phyloP scores from a whole-genome alignment of 108 stramenopile genomes.

The Chaetoceros tenuissimus region DNA sequence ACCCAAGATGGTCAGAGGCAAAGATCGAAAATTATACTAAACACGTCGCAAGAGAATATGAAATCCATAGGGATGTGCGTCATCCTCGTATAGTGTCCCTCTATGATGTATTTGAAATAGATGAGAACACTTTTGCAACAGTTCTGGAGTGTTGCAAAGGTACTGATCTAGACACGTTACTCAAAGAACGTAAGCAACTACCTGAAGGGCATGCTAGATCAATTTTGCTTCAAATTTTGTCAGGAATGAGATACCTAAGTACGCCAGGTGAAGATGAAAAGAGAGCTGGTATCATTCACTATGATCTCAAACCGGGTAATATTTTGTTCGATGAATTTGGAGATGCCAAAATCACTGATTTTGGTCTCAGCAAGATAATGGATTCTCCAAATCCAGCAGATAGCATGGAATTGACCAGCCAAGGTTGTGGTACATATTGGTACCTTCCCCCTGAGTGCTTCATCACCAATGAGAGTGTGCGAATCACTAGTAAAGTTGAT shows the following conservation, averaged over 20 bases:
- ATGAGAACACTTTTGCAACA: conserved; percentile 93
- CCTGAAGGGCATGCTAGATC: conserved; percentile 90
- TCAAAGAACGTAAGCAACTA: conserved; percentile 73
- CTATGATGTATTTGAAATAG: conserved; percentile 98
- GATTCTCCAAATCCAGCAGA: conserved; percentile 67
- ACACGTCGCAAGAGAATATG: conserved; percentile 96
- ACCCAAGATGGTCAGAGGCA: conserved; percentile 89
- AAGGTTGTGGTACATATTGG: conserved; percentile 99
- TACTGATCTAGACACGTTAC: conserved; percentile 83
- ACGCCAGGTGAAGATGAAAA: conserved; percentile 64
- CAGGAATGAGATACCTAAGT: conserved; percentile 93
- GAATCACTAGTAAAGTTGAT: conserved; percentile 96
- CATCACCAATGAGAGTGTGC: conserved; percentile 60
- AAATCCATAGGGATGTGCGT: conserved; percentile 91
- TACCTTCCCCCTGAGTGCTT: conserved; percentile 99
- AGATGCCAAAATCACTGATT: conserved; percentile 98
- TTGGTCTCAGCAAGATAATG: conserved; percentile 93
- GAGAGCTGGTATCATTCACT: conserved; percentile 96
- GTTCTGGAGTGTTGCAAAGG: conserved; percentile 95
- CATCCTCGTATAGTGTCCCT: conserved; percentile 97
- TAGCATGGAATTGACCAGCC: conserved; percentile 97
- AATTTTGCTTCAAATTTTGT: conserved; percentile 88
- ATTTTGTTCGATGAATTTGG: conserved; percentile 91
- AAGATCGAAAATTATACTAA: conserved; percentile 95
- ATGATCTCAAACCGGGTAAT: conserved; percentile 95